Percentiles rank a stretch among this genome's conserved stretches.
Conservation (phyloP, 1,139 yeast species). For the Saccharomyces uvarum region DNA sequence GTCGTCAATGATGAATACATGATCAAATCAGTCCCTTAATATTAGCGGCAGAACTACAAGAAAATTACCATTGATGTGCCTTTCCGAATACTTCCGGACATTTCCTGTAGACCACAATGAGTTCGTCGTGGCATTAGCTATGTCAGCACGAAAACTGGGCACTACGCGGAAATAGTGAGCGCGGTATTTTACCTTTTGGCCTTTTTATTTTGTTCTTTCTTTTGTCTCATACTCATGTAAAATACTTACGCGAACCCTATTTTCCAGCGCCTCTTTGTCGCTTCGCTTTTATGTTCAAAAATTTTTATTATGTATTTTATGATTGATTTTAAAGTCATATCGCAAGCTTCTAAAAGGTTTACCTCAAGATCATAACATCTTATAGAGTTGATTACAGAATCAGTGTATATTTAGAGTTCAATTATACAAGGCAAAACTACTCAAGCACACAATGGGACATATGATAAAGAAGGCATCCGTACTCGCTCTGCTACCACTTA, state of each 20-base stretch:
- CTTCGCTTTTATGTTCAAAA: neutral
- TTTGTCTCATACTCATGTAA: neutral
- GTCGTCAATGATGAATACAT: constrained; percentile 1
- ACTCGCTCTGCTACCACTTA: constrained; percentile 4
- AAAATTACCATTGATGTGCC: constrained; percentile 25
- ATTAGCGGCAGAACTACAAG: constrained; percentile 28
- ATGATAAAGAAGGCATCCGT: neutral
- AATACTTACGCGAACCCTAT: neutral
- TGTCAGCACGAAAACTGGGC: constrained; percentile 11
- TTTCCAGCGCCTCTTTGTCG: neutral
- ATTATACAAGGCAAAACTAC: neutral
- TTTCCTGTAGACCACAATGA: constrained; percentile 22
- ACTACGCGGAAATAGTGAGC: neutral
- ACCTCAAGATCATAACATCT: neutral
- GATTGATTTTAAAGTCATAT: neutral
- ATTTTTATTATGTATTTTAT: neutral
- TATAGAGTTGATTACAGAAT: neutral
- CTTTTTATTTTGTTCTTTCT: neutral
- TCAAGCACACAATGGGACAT: neutral
- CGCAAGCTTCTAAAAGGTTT: neutral
- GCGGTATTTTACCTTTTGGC: neutral
- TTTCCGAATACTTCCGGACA: constrained; percentile 23
- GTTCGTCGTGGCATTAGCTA: constrained; percentile 24
- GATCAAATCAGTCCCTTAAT: constrained; percentile 8
- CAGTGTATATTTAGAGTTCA: neutral